These are phyloP conservation scores for Cryphonectria naterciae DNA, from an alignment of 2,329 filamentous ascomycete species.

Conservation along the genomic window DNA sequence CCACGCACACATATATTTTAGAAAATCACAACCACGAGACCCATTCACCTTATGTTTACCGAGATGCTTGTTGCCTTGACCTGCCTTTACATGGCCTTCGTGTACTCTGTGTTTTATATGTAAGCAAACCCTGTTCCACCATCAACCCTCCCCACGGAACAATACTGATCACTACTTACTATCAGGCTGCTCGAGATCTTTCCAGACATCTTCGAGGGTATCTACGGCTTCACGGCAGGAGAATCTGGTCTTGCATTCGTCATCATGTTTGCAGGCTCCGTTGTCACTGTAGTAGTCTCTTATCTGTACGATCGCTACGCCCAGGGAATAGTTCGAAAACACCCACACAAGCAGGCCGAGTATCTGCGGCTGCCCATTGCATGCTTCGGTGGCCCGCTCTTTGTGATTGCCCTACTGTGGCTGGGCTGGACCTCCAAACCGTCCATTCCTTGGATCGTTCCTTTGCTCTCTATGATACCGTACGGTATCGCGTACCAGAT, in stretches of 20 bases:
- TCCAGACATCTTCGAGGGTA: slow-evolving; percentile 33
- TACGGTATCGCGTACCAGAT: slow-evolving; percentile 37
- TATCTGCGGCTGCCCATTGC: slow-evolving; percentile 37
- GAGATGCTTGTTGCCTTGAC: slow-evolving; percentile 39
- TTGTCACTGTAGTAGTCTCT: slow-evolving; percentile 31
- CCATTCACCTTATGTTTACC: slow-evolving; percentile 36
- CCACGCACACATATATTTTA: slow-evolving; percentile 4
- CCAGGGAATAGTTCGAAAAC: slow-evolving; percentile 29
- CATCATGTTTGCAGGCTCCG: slow-evolving; percentile 35
- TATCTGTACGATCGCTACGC: slow-evolving; percentile 33
- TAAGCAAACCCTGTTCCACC: slow-evolving; percentile 3
- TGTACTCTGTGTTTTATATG: slow-evolving; percentile 41
- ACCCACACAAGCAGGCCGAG: slow-evolving; percentile 34
- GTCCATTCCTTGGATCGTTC: slow-evolving; percentile 36
- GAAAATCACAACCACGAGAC: slow-evolving; percentile 37
- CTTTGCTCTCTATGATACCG: slow-evolving; percentile 34
- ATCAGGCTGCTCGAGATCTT: slow-evolving; percentile 33
- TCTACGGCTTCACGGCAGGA: slow-evolving; percentile 38
- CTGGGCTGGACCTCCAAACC: slow-evolving; percentile 35
- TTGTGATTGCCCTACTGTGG: slow-evolving; percentile 36
- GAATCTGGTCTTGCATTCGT: slow-evolving; percentile 34
- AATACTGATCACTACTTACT: slow-evolving; percentile 27
- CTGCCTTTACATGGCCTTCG: slow-evolving; percentile 38
- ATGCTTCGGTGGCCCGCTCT: slow-evolving; percentile 34
- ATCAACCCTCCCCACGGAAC: not conserved